Evolutionary conservation across 305 asterid genomes (phyloP), one percentile per base, ranked within the genome.

Genomic region (Fraxinus floribunda): DNA sequence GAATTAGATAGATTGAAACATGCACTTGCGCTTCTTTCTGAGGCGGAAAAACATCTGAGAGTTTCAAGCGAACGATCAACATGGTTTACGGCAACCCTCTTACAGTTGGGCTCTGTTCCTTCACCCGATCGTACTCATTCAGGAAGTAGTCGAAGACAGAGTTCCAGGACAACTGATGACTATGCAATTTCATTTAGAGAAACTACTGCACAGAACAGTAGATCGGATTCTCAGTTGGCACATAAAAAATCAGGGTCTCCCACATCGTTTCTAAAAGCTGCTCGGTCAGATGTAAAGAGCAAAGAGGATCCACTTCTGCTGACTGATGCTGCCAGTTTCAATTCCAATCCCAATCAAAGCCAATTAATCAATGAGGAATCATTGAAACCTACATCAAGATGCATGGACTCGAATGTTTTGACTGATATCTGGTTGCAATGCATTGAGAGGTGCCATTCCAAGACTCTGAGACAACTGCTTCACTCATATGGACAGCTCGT

Each of bases 21-120:
- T 77, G 98, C 97, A 22, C 77, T 94, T 83, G 79, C 89, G 30
- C 93, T 95, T 79, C 97, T 95, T 81, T 94, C 98, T 7, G 98
- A 95, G 78, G 94, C 98, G 7, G 99, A 95, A 88, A 95, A 92
- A 87, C 99, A 93, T 78, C 86, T 94, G 75, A 84, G 98, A 83
- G 93, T 88, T 81, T 93, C 98, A 60, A 89, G 89, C 32, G 99
- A 94, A 80, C 92, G 97, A 38, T 92, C 99, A 24, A 94, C 99
- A 36, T 95, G 99, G 98, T 94, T 95, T 90, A 94, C 97, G 4
- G 98, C 97, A 79, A 95, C 98, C 62, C 85, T 95, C 34, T 85
- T 95, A 74, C 98, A 95, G 80, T 86, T 95, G 84, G 98, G 99
- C 60, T 93, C 95, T 1, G 80, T 84, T 24, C 83, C 98, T 71